Base-by-base conservation (phyloP, 106 monocot genomes). In the Agapanthus africanus region DNA sequence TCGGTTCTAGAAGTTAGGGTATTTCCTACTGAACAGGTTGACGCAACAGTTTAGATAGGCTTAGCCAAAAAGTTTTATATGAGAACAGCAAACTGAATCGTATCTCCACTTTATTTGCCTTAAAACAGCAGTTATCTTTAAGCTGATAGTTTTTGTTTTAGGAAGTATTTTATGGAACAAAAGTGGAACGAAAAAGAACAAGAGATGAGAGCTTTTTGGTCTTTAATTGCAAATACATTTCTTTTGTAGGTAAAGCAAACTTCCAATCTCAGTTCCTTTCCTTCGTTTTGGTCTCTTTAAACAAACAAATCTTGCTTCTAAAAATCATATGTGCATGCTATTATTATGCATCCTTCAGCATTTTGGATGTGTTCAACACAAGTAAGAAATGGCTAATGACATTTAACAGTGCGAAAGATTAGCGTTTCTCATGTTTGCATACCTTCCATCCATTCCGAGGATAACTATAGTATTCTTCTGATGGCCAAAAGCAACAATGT, bases 391-490 rank as follows among this genome's bases (percentile, higher is more conserved):
- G 19, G 31, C 1, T 1, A 57, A n/a, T n/a, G n/a, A n/a, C n/a
- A n/a, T n/a, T n/a, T n/a, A n/a, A n/a, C n/a, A n/a, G n/a, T n/a
- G n/a, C n/a, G 19, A 47, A 47, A 47, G 16, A 47, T 15, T 47
- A 1, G 1, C 19, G 16, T 35, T 33, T 34, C 34, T 19, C 19
- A 64, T 64, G 41, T 68, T 33, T 19, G 34, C 64, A 31, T 75
- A 93, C 93, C 89, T 93, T 63, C 93, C 93, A 82, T 93, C 93
- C 89, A 93, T 99, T 14, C 97, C 97, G 33, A 92, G 80, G 79
- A 99, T 81, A 35, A 92, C 87, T 25, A 90, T 32, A 6, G 91
- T 99, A 57, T 99, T 92, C 72, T 92, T 99, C 63, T 89, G 82
- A 61, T 99, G 92, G n/a, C 97, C 97, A 74, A 99, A 99, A 71